Percentiles rank a stretch among this genome's conserved stretches.
These are phyloP conservation scores for Epichloe sylvatica DNA, from an alignment of 2,329 filamentous ascomycete species.

Conservation along the genomic window DNA sequence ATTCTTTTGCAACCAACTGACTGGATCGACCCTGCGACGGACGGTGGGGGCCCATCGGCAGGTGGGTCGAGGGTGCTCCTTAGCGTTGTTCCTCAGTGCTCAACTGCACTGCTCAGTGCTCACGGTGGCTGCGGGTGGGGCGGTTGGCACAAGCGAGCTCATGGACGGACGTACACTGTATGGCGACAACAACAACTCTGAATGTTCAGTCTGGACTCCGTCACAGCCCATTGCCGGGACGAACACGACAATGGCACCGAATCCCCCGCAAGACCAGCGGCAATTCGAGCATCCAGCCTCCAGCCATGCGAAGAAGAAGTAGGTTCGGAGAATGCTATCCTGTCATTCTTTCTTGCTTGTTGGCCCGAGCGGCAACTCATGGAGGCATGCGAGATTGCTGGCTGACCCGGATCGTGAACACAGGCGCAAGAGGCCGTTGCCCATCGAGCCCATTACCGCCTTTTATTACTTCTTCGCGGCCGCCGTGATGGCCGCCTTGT, in stretches of 20 bases:
- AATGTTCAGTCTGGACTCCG: neutral
- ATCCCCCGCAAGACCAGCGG: conserved; percentile 14
- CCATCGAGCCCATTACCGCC: conserved; percentile 56
- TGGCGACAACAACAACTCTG: conserved; percentile 7
- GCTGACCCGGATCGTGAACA: conserved; percentile 1
- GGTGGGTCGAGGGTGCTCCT: neutral
- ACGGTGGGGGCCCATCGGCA: neutral
- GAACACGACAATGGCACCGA: conserved; percentile 25
- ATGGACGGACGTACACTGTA: too few relatives aligned
- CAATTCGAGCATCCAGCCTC: conserved; percentile 36
- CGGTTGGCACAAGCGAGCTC: too few relatives aligned
- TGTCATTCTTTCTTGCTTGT: neutral
- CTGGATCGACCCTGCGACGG: neutral
- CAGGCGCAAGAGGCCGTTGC: conserved; percentile 41
- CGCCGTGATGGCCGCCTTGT: conserved; percentile 62
- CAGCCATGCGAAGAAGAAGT: conserved; percentile 40
- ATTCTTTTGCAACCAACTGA: neutral
- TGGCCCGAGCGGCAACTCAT: neutral
- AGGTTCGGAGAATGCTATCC: conserved; percentile 7
- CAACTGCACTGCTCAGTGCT: neutral
- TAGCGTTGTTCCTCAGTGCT: neutral
- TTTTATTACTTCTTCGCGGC: conserved; percentile 70
- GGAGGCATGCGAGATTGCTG: neutral
- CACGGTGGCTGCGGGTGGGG: too few relatives aligned
- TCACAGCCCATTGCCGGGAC: conserved; percentile 4